Base-by-base conservation (phyloP, 225 moss, liverwort and hornwort species). In the Pseudoscleropodium purum region DNA sequence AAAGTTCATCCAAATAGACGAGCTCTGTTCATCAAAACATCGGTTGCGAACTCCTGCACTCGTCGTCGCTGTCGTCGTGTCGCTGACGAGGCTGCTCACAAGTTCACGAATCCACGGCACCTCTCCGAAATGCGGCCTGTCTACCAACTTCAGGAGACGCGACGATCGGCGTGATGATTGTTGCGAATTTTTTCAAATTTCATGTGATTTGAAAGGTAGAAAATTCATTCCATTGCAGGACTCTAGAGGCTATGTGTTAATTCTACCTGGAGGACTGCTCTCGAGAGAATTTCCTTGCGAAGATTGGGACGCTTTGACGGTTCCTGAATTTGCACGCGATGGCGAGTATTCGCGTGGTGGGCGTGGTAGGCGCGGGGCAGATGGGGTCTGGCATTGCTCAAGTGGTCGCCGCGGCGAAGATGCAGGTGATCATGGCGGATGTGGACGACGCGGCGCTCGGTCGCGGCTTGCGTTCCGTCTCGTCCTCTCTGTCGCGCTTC, bases 351-450 rank as follows among this genome's bases (percentile, higher is more conserved):
- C 93, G 93, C 79, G 86, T 97, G 74, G 91, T 99, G 75, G 97
- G 99, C n/a, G 95, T 99, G 63, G 99, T 99, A n/a, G 99, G 99
- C 51, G 97, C 96, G 27, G 99, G 99, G 43, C 99, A 99, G 90
- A 97, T 99, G 97, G 97, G 99, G 75, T 96, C 96, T 54, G 97
- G 98, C 75, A 99, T 97, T 86, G 96, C 97, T 65, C 99, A 99
- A 89, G 94, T 99, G 65, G 97, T 93, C 37, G 96, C 99, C 24
- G 91, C 96, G 39, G 94, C 96, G 23, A 93, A 95, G 75, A 90
- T 97, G 81, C 81, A 94, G 34, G 97, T 97, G 82, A 91, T 99
- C 85, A 93, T 99, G 93, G 95, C 95, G 56, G 99, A 99, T 92
- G 86, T 97, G 80, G 94, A 96, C 84, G 86, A 92, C 69, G 93